Evolutionary conservation across 2,329 filamentous ascomycete species (phyloP).

Genomic region (Cyphellophora europaea): DNA sequence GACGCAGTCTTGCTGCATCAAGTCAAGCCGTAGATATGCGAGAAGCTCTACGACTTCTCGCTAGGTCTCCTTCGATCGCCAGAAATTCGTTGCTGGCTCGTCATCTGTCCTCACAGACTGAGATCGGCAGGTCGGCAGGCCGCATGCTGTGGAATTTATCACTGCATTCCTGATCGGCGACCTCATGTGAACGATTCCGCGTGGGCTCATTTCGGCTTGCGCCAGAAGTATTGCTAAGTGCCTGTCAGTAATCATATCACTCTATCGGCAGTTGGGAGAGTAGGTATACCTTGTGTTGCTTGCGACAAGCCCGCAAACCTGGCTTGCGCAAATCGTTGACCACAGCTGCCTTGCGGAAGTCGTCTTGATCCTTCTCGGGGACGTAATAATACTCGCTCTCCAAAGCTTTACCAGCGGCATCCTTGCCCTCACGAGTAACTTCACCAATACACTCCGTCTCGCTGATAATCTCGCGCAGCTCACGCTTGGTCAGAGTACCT

Average conservation of each 20-base stretch:
- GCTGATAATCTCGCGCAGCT: constrained; percentile 64
- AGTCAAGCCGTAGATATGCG: too few relatives aligned
- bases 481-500: constrained; percentile 46
- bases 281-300: constrained; percentile 82
- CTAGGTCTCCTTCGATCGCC: too few relatives aligned
- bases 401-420: constrained; percentile 83
- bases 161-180: too few relatives aligned
- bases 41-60: too few relatives aligned
- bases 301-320: constrained; percentile 78
- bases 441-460: constrained; percentile 72
- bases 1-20: too few relatives aligned
- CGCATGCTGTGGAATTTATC: too few relatives aligned
- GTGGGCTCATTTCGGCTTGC: constrained; percentile 45
- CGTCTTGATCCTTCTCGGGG: constrained; percentile 74
- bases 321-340: constrained; percentile 81
- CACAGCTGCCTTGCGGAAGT: constrained; percentile 68
- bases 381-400: constrained; percentile 98
- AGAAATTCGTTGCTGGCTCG: too few relatives aligned
- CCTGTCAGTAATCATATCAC: constrained; percentile 18
- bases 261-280: constrained; percentile 2
- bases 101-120: too few relatives aligned
- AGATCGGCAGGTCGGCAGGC: too few relatives aligned
- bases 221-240: constrained; percentile 63
- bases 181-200: too few relatives aligned
- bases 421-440: constrained; percentile 84